A percentile compares a stretch with the other conserved stretches of the same genome.
Conservation (phyloP, 2,329 filamentous ascomycete species). For the Trichoderma semiorbis region DNA sequence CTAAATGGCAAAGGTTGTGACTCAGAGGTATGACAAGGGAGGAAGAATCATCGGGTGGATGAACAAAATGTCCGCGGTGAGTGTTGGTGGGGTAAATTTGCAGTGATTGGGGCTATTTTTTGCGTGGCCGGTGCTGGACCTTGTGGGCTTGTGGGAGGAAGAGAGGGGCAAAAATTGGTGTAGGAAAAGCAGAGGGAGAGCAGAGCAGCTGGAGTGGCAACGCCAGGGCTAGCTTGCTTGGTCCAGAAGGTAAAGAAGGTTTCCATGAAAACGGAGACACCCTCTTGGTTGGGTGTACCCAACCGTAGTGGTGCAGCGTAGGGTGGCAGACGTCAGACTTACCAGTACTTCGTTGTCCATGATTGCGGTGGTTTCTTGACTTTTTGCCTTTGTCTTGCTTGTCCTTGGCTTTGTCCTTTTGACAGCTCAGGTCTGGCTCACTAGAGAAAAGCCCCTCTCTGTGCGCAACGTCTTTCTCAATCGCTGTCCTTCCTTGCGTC, state of each 20-base stretch:
- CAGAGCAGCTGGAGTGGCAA: neutral
- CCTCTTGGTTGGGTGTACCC: neutral
- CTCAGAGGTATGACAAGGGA: conserved; percentile 11
- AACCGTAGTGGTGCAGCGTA: neutral
- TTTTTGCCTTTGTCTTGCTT: neutral
- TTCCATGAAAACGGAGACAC: neutral
- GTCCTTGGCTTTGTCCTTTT: neutral
- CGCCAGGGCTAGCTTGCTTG: conserved; percentile 12
- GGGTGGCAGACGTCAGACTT: conserved; percentile 15
- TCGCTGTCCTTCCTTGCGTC: neutral
- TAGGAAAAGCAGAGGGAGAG: neutral
- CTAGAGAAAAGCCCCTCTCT: neutral
- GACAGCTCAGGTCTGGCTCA: neutral
- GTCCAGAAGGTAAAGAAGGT: neutral
- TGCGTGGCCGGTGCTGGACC: conserved; percentile 2
- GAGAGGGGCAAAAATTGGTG: conserved; percentile 13
- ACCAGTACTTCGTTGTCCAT: conserved; percentile 23
- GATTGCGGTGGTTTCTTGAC: conserved; percentile 10
- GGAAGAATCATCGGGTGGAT: conserved; percentile 10
- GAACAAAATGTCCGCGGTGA: neutral
- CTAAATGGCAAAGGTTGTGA: conserved; percentile 8
- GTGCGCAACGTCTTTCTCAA: neutral
- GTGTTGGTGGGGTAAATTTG: conserved; percentile 17
- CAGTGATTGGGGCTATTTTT: conserved; percentile 14
- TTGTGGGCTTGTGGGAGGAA: conserved; percentile 1